Base-by-base conservation (phyloP, 768 basidiomycete genomes). In the Suillus lakei region DNA sequence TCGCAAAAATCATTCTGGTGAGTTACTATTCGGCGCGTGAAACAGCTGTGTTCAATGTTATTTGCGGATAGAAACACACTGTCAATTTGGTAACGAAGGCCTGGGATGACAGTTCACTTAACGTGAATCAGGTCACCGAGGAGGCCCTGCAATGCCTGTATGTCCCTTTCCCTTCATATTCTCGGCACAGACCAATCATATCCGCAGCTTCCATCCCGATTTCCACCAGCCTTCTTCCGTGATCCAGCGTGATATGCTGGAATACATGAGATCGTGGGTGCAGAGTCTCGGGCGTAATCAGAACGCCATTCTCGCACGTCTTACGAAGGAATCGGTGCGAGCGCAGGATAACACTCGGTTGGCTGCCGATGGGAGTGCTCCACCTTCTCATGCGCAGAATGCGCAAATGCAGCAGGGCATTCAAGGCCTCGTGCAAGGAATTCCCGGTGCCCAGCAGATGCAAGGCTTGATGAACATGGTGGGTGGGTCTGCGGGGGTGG, bases 191-290 rank as follows among this genome's bases (percentile, higher is more conserved):
- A 5, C 23, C 59, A 38, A 38, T 36, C 55, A 16, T 48, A 51
- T 15, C 43, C 51, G 10, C 58, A 92, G 92, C 28, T 93, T 95
- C 83, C 93, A 95, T 74, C 93, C 93, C 18, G 89, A 92, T 67
- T 95, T 93, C 82, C 87, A 90, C 73, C 83, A 89, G 72, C 71
- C 75, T 38, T 76, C 79, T 67, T 91, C 89, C 2, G 82, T 84
- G 65, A 80, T 94, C 38, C 93, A 95, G 74, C 82, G 85, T 62
- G 87, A 91, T 69, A 94, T 95, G 92, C 74, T 92, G 66, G 84
- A 85, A 66, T 86, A 81, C 69, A 84, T 95, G 86, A 79, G 76
- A 46, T 77, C 75, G 48, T 93, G 91, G 92, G 79, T 87, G 44
- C 73, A 83, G 56, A 78, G 77, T 9, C 83, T 89, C 15, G 84